These are phyloP conservation scores for Leccinum fibrillosum DNA, from an alignment of 768 basidiomycete genomes.

Conservation along the genomic window DNA sequence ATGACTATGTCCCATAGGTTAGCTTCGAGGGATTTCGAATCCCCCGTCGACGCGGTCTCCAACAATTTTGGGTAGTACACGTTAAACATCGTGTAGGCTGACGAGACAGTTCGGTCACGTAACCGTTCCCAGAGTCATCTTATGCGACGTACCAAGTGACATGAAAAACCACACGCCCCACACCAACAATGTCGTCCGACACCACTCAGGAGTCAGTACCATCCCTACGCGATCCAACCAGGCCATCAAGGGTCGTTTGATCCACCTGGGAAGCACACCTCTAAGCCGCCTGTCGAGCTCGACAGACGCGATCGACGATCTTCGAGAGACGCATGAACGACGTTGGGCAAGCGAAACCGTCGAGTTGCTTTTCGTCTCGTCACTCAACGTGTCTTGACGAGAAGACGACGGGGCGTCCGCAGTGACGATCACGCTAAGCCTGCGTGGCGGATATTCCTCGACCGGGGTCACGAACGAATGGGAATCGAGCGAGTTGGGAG, in stretches of 20 bases:
- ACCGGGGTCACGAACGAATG: constrained; percentile 22
- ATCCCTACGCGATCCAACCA: constrained; percentile 68
- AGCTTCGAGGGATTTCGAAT: constrained; percentile 47
- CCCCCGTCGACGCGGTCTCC: constrained; percentile 44
- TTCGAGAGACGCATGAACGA: constrained; percentile 17
- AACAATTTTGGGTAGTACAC: constrained; percentile 85
- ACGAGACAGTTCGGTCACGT: neutral
- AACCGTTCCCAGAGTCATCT: neutral
- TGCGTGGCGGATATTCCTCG: constrained; percentile 27
- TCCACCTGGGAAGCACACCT: constrained; percentile 47
- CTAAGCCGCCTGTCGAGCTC: constrained; percentile 40
- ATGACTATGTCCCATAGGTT: constrained; percentile 85
- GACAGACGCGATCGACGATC: constrained; percentile 40
- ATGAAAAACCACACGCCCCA: constrained; percentile 78
- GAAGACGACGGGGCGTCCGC: constrained; percentile 25
- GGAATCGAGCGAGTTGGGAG: constrained; percentile 28
- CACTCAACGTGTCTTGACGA: constrained; percentile 1
- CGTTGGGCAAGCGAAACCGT: neutral
- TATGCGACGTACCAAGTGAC: constrained; percentile 58
- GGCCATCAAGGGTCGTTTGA: constrained; percentile 57
- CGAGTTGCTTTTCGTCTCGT: constrained; percentile 17
- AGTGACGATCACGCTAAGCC: constrained; percentile 24
- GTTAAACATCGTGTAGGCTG: constrained; percentile 91
- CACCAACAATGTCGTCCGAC: constrained; percentile 69
- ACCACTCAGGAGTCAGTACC: constrained; percentile 76